These are phyloP conservation scores for Lichtheimia corymbifera DNA, from an alignment of 371 early-diverging fungal genomes.

Conservation along the genomic window DNA sequence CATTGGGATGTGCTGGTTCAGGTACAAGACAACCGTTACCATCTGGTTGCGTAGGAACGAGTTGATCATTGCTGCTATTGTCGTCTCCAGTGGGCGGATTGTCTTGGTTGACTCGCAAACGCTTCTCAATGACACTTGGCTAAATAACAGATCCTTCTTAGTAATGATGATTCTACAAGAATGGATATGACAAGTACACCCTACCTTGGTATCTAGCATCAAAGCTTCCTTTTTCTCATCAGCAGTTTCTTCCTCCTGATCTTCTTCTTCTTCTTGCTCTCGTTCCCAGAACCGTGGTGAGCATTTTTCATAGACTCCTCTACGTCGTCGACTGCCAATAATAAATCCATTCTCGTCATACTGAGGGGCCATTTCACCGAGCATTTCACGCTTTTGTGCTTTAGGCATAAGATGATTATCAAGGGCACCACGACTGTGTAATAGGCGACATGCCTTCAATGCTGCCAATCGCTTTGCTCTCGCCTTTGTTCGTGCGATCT, in stretches of 20 bases:
- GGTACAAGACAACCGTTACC: too few relatives aligned
- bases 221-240: too few relatives aligned
- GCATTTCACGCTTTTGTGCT: slow-evolving; percentile 31
- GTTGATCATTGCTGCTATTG: too few relatives aligned
- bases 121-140: too few relatives aligned
- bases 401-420: slow-evolving; percentile 75
- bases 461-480: slow-evolving; percentile 77
- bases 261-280: slow-evolving; percentile 21
- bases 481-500: slow-evolving; percentile 54
- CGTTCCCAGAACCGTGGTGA: slow-evolving; percentile 47
- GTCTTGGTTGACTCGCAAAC: too few relatives aligned
- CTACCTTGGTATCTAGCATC: too few relatives aligned
- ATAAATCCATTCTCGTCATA: slow-evolving; percentile 50
- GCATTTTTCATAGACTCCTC: slow-evolving; percentile 38
- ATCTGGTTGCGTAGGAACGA: too few relatives aligned
- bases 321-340: slow-evolving; percentile 47
- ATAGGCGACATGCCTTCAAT: slow-evolving; percentile 65
- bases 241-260: slow-evolving; percentile 6
- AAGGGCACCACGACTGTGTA: slow-evolving; percentile 68
- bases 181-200: too few relatives aligned
- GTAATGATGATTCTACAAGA: too few relatives aligned
- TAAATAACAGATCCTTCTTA: too few relatives aligned
- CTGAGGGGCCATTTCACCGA: slow-evolving; percentile 41
- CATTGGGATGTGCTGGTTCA: too few relatives aligned
- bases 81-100: too few relatives aligned